Conservation (phyloP, 2,329 filamentous ascomycete species). For the Fusarium sp. region DNA sequence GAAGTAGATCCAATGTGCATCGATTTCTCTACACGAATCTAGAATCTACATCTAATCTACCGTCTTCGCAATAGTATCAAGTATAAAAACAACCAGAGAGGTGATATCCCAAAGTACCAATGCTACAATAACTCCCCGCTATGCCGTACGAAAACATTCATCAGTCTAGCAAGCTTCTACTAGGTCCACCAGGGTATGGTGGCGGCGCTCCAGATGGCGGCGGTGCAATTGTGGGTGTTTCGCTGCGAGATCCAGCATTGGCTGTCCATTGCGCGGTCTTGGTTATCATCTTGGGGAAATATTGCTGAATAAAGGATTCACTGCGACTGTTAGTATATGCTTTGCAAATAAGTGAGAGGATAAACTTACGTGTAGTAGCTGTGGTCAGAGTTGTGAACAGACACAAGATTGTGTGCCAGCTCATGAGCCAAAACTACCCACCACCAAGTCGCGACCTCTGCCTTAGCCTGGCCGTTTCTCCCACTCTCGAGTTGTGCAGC, state of each 20-base stretch:
- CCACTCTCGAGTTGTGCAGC: constrained; percentile 61
- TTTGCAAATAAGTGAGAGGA: background rate
- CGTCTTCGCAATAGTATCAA: constrained; percentile 5
- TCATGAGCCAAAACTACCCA: constrained; percentile 97
- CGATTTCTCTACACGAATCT: constrained; percentile 21
- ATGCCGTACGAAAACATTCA: constrained; percentile 17
- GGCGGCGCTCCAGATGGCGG: constrained; percentile 46
- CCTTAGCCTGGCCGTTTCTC: constrained; percentile 62
- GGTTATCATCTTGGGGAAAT: constrained; percentile 78
- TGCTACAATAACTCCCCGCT: constrained; percentile 37
- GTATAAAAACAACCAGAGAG: constrained; percentile 4
- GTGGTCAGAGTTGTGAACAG: constrained; percentile 82
- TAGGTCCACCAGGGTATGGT: constrained; percentile 17
- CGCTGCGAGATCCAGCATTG: constrained; percentile 18
- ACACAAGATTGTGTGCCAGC: constrained; percentile 92
- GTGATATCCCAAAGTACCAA: constrained; percentile 13
- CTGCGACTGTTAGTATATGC: constrained; percentile 57
- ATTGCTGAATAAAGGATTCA: constrained; percentile 83
- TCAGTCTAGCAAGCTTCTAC: constrained; percentile 48
- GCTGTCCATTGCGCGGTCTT: constrained; percentile 62
- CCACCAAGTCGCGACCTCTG: constrained; percentile 88
- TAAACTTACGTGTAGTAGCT: constrained; percentile 81
- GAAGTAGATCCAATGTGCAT: background rate
- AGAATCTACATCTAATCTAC: constrained; percentile 32
- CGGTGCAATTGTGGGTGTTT: constrained; percentile 18